A percentile compares a stretch with the other conserved stretches of the same genome.
Conservation (phyloP, 2,329 filamentous ascomycete species). For the Penicillium sp. region DNA sequence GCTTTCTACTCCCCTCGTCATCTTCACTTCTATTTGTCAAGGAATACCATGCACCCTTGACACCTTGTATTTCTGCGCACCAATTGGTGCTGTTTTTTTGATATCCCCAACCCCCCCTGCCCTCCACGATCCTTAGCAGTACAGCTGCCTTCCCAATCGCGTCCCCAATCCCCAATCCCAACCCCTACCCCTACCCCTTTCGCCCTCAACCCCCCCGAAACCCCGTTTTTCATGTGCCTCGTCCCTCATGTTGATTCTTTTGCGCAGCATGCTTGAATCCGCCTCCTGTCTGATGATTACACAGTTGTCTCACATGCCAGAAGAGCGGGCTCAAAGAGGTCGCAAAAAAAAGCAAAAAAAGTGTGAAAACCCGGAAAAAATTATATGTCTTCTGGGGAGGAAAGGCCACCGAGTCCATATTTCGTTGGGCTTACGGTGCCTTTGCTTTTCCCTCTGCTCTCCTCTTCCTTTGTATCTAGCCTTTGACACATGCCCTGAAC, state of each 20-base stretch:
- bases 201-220: constrained; percentile 1
- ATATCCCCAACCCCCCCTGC: constrained; percentile 12
- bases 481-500: constrained; percentile 4
- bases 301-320: neutral
- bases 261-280: neutral
- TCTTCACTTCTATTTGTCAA: constrained; percentile 21
- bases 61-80: constrained; percentile 20
- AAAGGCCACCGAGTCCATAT: constrained; percentile 22
- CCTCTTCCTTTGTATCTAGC: constrained; percentile 22
- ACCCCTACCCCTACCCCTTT: neutral
- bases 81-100: constrained; percentile 24
- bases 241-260: neutral
- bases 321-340: constrained; percentile 8
- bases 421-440: neutral
- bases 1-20: constrained; percentile 8
- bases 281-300: neutral
- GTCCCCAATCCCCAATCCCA: neutral
- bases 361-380: constrained; percentile 27
- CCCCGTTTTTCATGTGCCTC: constrained; percentile 27
- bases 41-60: constrained; percentile 9
- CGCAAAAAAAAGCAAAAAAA: constrained; percentile 32
- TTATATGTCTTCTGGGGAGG: constrained; percentile 18
- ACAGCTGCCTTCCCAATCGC: constrained; percentile 13
- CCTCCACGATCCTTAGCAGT: constrained; percentile 24
- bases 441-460: constrained; percentile 17